phyloP scores from a whole-genome alignment of 495 filamentous ascomycete species.

The Annulohypoxylon maeteangense region DNA sequence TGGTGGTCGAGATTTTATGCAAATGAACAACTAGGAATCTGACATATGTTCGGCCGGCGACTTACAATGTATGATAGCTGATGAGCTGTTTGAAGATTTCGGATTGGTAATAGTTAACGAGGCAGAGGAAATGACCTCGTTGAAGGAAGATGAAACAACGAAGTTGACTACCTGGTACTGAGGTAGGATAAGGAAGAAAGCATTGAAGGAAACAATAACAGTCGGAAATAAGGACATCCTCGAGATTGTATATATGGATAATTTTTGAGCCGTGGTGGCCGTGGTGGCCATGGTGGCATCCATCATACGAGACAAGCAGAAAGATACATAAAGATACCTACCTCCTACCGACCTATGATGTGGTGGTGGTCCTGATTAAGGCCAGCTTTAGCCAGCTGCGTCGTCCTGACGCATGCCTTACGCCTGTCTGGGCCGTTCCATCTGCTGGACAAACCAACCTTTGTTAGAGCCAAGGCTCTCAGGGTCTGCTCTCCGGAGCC shows the following conservation, averaged over 20 bases:
- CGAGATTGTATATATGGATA: slow-evolving; percentile 22
- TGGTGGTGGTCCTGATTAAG: slow-evolving; percentile 6
- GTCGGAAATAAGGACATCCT: slow-evolving; percentile 1
- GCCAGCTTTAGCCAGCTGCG: slow-evolving; percentile 25
- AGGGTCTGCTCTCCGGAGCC: background rate
- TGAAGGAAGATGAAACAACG: slow-evolving; percentile 5
- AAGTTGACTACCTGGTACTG: background rate
- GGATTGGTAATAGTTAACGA: background rate
- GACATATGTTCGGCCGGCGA: slow-evolving; percentile 12
- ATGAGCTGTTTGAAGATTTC: slow-evolving; percentile 9
- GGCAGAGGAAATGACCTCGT: background rate
- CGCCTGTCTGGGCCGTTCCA: slow-evolving; percentile 33
- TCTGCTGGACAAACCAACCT: slow-evolving; percentile 18
- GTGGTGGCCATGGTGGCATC: slow-evolving; percentile 13
- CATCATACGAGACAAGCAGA: slow-evolving; percentile 22
- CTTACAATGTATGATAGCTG: slow-evolving; percentile 16
- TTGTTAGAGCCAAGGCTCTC: slow-evolving; percentile 4
- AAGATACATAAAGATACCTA: background rate
- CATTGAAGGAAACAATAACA: background rate
- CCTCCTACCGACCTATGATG: slow-evolving; percentile 18
- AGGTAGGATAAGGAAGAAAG: background rate
- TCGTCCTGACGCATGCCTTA: slow-evolving; percentile 40
- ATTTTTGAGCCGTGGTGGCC: slow-evolving; percentile 12
- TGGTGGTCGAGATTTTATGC: background rate
- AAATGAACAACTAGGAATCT: slow-evolving; percentile 3